Evolutionary conservation across 768 basidiomycete species (phyloP), one percentile per base, ranked within the genome.

Genomic region (Nevesoporus exiguus): DNA sequence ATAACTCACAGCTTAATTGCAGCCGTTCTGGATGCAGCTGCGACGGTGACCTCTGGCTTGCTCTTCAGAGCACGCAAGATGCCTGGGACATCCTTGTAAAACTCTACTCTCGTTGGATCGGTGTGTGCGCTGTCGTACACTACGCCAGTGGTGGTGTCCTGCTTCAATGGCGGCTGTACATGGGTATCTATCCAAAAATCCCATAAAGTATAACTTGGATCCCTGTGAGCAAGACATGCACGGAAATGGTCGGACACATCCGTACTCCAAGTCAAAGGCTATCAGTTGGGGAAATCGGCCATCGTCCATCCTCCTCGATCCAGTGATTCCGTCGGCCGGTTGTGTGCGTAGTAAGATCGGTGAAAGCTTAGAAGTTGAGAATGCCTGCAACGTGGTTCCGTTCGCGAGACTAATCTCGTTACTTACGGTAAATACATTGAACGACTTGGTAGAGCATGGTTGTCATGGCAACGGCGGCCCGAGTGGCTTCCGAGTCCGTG

Each of bases 101-200:
- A 91, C 3, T 76, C 74, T 39, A 94, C 80, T 22, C 64, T 66
- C 27, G 0, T 49, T 13, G 59, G 68, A 3, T 55, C 46, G 27
- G 19, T 1, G 13, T n/a, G n/a, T n/a, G 62, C 51, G 34, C 60
- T 69, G 45, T 72, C 70, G 10, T 61, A 61, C 22, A 70, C 57
- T 8, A 41, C 49, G 11, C 64, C 64, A 14, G 64, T 61, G 30
- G 21, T 21, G 5, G 40, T 74, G 22, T 82, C 70, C 42, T 78
- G 74, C 51, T 70, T 77, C 48, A 89, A 69, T 7, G 86, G 83
- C 29, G 78, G 80, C 41, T 77, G 72, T 48, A 89, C 77, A 66
- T 92, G 86, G 17, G 84, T 84, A 67, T 94, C 92, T 49, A 93
- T 86, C 91, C 90, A 93, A 15, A 93, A 74, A 53, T 86, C 81